Base-by-base conservation (phyloP, 345 rosid species). In the Salix udensis region DNA sequence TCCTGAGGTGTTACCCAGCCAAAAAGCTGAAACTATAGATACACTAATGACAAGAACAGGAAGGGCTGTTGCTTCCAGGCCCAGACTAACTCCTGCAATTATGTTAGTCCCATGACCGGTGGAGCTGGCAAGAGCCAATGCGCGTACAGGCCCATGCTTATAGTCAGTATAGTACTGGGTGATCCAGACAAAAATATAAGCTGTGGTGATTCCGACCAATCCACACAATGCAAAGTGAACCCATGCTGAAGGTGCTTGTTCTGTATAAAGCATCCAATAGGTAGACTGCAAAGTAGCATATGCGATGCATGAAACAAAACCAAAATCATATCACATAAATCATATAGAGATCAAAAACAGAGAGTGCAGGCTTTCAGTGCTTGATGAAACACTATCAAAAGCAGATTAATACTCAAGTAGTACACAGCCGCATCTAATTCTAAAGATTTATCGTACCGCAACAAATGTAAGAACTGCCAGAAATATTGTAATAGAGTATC, bases 221-320 rank as follows among this genome's bases (percentile, higher is more conserved):
- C 99, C 99, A 75, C 99, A 96, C 58, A 96, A 84, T 44, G 95
- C 95, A 82, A 96, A 96, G 81, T 85, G 90, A 86, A 94, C 84
- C 99, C 99, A 96, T 8, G 99, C 99, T 55, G 95, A 87, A 74
- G 99, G 99, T 67, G 98, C 99, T 91, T 87, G 91, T 76, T 96
- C 98, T 36, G 98, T 90, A 74, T 96, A 88, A 82, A 96, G 98
- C 91, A 96, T 81, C 99, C 98, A 96, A 71, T 98, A 91, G 28
- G 99, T 94, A 58, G 99, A 94, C 97, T 96, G 89, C 74, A 82
- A 80, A 83, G 65, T 73, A 79, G 80, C 68, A 74, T 37, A 67
- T 36, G 36, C 16, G 3, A 46, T 46, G 50, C 50, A 46, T 3
- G 18, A 74, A 73, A 58, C 71, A 70, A 24, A 58, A 74, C 67